Conservation (phyloP, 176 grass and related monocot species). For the Oryza longistaminata region DNA sequence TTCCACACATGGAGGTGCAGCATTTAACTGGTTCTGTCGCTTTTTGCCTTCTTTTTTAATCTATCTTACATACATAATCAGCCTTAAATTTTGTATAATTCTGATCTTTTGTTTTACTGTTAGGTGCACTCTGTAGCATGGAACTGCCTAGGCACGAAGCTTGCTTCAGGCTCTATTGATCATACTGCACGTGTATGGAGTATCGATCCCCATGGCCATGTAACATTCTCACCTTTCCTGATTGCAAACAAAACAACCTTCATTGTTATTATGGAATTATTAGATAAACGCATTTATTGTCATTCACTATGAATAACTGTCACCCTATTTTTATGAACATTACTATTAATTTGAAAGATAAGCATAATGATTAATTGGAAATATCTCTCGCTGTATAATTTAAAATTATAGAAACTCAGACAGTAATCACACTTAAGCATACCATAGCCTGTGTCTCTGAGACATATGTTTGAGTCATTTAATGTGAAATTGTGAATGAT, state of each 20-base stretch:
- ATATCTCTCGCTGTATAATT: neutral
- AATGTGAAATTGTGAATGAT: neutral
- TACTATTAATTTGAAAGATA: neutral
- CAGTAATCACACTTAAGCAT: neutral
- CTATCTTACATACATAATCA: neutral
- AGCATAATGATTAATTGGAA: neutral
- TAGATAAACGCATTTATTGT: neutral
- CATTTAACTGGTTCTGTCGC: conserved; percentile 10
- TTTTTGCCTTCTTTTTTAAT: neutral
- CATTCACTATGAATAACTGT: neutral
- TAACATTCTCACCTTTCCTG: conserved; percentile 44
- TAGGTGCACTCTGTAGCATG: conserved; percentile 99
- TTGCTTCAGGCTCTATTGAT: conserved; percentile 94
- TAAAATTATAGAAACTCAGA: neutral
- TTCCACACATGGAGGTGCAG: neutral
- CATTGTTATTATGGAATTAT: conserved; percentile 29
- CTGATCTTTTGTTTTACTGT: conserved; percentile 1
- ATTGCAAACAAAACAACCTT: conserved; percentile 23
- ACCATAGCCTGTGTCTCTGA: neutral
- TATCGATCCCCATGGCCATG: conserved; percentile 91
- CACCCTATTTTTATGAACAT: neutral
- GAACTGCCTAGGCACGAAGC: conserved; percentile 93
- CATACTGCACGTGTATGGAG: conserved; percentile 95
- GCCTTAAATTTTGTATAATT: neutral
- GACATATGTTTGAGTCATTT: neutral